Evolutionary conservation across 345 rosid genomes (phyloP).

Genomic region (Camelina neglecta): DNA sequence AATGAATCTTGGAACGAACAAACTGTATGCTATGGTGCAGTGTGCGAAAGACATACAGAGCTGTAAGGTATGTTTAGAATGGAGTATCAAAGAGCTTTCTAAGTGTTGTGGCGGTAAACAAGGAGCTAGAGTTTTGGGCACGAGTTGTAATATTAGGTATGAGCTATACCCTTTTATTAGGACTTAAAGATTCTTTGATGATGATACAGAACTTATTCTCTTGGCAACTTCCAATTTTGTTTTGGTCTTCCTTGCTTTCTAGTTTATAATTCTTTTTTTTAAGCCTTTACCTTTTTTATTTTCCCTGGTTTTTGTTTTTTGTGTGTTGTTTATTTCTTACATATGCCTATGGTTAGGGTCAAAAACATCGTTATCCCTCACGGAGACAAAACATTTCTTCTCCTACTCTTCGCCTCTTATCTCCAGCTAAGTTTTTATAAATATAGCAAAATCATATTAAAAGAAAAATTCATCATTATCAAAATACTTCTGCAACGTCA

Average conservation of each 20-base stretch:
- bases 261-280: not conserved
- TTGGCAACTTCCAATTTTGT: not conserved
- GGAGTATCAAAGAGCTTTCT: not conserved
- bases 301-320: not conserved
- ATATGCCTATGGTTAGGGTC: not conserved
- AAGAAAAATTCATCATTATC: not conserved
- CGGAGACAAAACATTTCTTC: not conserved
- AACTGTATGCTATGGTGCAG: slow-evolving; percentile 52
- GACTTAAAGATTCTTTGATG: not conserved
- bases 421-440: not conserved
- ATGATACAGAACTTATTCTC: not conserved
- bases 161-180: slow-evolving; percentile 53
- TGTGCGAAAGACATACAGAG: slow-evolving; percentile 32
- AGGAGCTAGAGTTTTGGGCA: slow-evolving; percentile 54
- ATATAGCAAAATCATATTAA: not conserved
- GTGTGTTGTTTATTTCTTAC: not conserved
- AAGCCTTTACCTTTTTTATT: not conserved
- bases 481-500: not conserved
- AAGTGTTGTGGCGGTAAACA: slow-evolving; percentile 46
- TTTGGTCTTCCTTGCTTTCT: not conserved
- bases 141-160: slow-evolving; percentile 60
- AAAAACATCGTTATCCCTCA: not conserved
- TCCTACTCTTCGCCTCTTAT: not conserved
- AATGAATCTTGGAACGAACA: slow-evolving; percentile 6
- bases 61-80: slow-evolving; percentile 3